These are phyloP conservation scores for Podila verticillata DNA, from an alignment of 192 early-diverging fungal species.

Conservation along the genomic window DNA sequence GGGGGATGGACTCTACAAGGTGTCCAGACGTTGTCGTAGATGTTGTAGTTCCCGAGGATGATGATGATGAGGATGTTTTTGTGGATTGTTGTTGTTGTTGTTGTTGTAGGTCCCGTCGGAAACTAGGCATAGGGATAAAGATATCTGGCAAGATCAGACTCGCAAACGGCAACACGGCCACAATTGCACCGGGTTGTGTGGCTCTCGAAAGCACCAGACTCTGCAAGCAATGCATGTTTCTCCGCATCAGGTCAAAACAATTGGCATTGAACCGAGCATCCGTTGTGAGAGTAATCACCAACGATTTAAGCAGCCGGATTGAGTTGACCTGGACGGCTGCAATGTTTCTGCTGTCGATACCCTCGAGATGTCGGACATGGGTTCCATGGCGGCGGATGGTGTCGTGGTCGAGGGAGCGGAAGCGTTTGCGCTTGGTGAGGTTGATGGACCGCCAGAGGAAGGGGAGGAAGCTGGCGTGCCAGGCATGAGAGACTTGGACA, in stretches of 20 bases:
- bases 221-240: background rate
- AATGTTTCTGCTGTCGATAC: background rate
- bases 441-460: background rate
- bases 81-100: background rate
- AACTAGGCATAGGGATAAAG: background rate
- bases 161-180: background rate
- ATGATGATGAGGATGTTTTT: no score
- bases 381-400: background rate
- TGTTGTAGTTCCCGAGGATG: background rate
- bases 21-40: background rate
- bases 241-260: background rate
- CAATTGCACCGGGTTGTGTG: background rate
- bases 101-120: no score
- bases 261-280: background rate
- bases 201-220: background rate
- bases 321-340: background rate
- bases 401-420: background rate
- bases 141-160: background rate
- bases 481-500: background rate
- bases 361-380: background rate
- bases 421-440: background rate
- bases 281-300: background rate
- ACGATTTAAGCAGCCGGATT: background rate
- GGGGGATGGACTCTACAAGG: background rate
- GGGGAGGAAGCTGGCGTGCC: background rate